Conservation (phyloP, 352 stramenopile species). For the Aphanomyces euteiches region DNA sequence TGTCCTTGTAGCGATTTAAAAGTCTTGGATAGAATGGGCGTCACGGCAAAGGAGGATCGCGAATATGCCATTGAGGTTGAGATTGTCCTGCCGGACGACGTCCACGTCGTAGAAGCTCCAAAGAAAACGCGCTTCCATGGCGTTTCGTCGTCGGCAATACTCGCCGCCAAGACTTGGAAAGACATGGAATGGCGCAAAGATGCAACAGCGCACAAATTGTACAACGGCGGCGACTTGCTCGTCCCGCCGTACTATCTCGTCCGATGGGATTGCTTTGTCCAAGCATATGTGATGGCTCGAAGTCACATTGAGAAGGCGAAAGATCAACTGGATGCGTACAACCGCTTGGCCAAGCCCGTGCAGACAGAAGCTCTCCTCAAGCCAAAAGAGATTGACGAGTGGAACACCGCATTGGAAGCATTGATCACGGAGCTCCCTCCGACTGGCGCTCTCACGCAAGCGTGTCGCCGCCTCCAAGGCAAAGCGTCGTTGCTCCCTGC, state of each 20-base stretch:
- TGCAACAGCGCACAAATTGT: conserved; percentile 1
- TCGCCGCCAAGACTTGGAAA: background rate
- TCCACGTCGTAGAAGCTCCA: background rate
- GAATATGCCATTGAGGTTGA: conserved; percentile 67
- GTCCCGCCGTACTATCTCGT: conserved; percentile 5
- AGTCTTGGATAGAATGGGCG: conserved; percentile 46
- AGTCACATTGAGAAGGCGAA: background rate
- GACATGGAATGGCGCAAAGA: conserved; percentile 28
- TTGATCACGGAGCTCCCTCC: background rate
- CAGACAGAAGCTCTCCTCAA: conserved; percentile 26
- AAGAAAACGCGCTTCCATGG: background rate
- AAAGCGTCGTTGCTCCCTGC: conserved; percentile 10
- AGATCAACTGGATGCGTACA: conserved; percentile 21
- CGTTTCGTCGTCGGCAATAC: background rate
- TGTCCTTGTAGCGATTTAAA: no score
- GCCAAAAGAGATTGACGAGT: conserved; percentile 14
- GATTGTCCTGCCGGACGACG: conserved; percentile 20
- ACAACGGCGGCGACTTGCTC: conserved; percentile 13
- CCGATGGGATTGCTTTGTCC: conserved; percentile 29
- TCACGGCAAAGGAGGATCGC: conserved; percentile 45
- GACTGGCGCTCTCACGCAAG: conserved; percentile 21
- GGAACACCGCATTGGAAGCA: background rate
- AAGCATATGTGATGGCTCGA: conserved; percentile 7
- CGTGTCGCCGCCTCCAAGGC: conserved; percentile 20
- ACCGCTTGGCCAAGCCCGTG: conserved; percentile 22